These are phyloP conservation scores for Neurospora sp. DNA, from an alignment of 495 filamentous ascomycete species.

Conservation along the genomic window DNA sequence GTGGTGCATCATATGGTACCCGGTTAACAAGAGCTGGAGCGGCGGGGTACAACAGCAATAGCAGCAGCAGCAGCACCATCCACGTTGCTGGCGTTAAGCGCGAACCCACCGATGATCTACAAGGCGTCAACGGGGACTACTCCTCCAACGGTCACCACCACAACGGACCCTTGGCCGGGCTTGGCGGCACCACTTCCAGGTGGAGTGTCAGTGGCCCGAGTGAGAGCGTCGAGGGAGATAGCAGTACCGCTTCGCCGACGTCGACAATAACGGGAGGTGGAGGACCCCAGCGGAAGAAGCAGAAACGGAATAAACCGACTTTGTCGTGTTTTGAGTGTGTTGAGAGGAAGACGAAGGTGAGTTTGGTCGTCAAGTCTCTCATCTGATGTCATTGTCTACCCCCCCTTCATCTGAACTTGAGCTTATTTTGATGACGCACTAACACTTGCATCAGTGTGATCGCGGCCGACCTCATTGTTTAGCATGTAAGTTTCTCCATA, in stretches of 20 bases:
- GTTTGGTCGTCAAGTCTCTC: conserved; percentile 11
- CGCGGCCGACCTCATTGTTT: conserved; percentile 52
- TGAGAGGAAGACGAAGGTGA: conserved; percentile 58
- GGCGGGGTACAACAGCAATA: not conserved
- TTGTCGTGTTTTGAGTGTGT: conserved; percentile 64
- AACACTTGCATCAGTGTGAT: conserved; percentile 36
- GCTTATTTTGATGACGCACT: conserved; percentile 1
- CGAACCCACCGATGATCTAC: not conserved
- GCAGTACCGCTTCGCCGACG: conserved; percentile 22
- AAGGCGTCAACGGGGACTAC: not conserved
- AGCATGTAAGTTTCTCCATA: conserved; percentile 41
- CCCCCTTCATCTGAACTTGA: not conserved
- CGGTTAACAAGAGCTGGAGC: not conserved
- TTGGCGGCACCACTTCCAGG: conserved; percentile 5
- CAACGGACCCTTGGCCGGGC: not conserved
- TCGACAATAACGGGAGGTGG: conserved; percentile 4
- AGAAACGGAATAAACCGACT: conserved; percentile 68
- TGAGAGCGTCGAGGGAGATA: conserved; percentile 11
- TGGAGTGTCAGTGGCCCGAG: not conserved
- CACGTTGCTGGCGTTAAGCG: conserved; percentile 3
- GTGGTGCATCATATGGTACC: not conserved
- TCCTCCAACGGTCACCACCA: not conserved
- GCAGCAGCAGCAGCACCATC: conserved; percentile 1
- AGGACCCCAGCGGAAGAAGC: conserved; percentile 47
- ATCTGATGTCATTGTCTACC: not conserved